These are phyloP conservation scores for Musa balbisiana DNA, from an alignment of 202 grass and related monocot species.

Conservation along the genomic window DNA sequence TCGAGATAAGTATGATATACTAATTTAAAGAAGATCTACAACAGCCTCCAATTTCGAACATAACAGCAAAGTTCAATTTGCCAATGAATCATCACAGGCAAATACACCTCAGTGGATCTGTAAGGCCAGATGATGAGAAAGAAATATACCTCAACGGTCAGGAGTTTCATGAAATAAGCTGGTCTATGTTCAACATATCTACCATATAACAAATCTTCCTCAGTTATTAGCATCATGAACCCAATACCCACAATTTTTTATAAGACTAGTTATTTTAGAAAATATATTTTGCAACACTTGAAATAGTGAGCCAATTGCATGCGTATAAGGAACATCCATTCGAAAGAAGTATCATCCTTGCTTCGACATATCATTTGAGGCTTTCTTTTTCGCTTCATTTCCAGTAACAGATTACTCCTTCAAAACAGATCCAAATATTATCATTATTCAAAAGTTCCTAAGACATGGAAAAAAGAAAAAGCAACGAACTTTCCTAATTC, in stretches of 20 bases:
- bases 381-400: not conserved
- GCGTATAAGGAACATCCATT: not conserved
- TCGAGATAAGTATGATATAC: not conserved
- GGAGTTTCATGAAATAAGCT: no score
- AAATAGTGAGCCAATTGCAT: not conserved
- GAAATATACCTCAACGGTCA: no score
- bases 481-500: not conserved
- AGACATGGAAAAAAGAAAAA: not conserved
- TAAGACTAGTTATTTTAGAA: not conserved
- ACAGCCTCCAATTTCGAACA: not conserved
- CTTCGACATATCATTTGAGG: not conserved
- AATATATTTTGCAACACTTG: not conserved
- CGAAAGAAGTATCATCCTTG: not conserved
- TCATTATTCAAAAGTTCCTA: not conserved
- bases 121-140: no score
- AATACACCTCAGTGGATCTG: no score
- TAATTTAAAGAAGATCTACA: not conserved
- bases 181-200: no score
- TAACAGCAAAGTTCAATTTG: no score
- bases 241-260: not conserved
- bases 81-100: no score
- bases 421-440: not conserved
- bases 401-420: not conserved
- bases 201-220: no score
- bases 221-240: no score